Conservation (phyloP, 2,329 filamentous ascomycete genomes). For the Escovopsis weberi region DNA sequence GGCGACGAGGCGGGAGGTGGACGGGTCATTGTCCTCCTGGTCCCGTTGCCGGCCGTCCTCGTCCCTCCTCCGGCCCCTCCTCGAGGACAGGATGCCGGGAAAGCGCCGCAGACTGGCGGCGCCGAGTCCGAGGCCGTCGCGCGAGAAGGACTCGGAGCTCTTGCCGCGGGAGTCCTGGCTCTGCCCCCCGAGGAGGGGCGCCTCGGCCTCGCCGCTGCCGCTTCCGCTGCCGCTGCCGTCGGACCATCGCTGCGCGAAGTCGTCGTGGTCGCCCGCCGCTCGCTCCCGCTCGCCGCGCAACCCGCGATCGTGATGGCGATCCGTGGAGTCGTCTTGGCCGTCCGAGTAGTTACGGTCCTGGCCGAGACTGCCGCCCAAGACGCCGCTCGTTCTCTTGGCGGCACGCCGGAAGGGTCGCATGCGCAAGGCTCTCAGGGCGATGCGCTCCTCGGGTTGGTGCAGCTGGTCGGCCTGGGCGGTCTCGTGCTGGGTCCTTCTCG, state of each 20-base stretch:
- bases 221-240: constrained; percentile 37
- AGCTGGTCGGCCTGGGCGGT: constrained; percentile 15
- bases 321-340: constrained; percentile 51
- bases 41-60: constrained; percentile 19
- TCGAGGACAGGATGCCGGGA: constrained; percentile 49
- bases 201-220: constrained; percentile 45
- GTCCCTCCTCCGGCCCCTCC: constrained; percentile 22
- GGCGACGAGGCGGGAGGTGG: constrained; percentile 57
- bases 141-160: constrained; percentile 12
- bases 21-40: constrained; percentile 45
- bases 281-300: too few relatives aligned
- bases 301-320: too few relatives aligned
- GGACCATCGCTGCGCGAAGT: constrained; percentile 39
- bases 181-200: constrained; percentile 48
- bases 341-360: constrained; percentile 40
- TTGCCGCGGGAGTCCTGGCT: constrained; percentile 12
- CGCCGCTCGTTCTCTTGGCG: constrained; percentile 38
- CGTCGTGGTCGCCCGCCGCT: constrained; percentile 44
- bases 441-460: constrained; percentile 35
- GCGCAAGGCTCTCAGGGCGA: constrained; percentile 57
- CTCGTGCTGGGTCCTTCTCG: constrained; percentile 17
- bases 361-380: constrained; percentile 40
- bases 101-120: constrained; percentile 41
- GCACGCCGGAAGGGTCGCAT: constrained; percentile 48
- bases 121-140: constrained; percentile 13